Conservation (phyloP, 768 basidiomycete species). For the Lactifluus piperatus region DNA sequence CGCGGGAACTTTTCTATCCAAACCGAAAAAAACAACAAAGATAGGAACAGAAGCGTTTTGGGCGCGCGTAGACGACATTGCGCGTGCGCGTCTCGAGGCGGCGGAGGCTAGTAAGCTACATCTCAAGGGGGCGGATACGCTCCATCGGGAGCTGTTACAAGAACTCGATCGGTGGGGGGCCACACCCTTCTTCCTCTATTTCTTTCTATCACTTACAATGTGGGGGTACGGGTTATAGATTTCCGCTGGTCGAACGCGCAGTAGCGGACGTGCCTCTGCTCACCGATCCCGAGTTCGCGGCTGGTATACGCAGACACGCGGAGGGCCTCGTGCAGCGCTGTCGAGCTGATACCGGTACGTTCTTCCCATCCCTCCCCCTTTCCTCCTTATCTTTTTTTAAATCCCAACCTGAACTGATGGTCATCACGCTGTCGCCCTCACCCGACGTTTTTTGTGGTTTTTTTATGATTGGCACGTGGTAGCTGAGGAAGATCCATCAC, state of each 20-base stretch:
- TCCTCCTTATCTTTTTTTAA: neutral
- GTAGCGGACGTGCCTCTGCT: conserved; percentile 16
- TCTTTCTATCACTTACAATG: neutral
- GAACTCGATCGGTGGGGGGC: conserved; percentile 52
- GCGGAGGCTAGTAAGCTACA: conserved; percentile 38
- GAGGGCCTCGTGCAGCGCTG: conserved; percentile 6
- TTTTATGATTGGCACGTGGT: neutral
- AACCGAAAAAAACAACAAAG: conserved; percentile 26
- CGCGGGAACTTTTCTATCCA: neutral
- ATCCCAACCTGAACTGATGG: too few relatives aligned
- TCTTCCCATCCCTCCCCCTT: too few relatives aligned
- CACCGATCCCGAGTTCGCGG: conserved; percentile 9
- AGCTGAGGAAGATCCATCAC: neutral
- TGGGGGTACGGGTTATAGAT: neutral
- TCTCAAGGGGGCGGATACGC: conserved; percentile 38
- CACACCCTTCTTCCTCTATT: neutral
- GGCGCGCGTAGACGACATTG: conserved; percentile 49
- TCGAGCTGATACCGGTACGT: neutral
- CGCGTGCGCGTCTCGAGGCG: conserved; percentile 39
- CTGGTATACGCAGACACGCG: conserved; percentile 13
- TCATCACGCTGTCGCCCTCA: too few relatives aligned
- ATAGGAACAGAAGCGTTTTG: conserved; percentile 41
- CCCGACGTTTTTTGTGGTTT: neutral
- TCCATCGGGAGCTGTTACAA: conserved; percentile 52
- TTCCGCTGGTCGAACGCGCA: conserved; percentile 15